Percentiles rank a stretch among this genome's conserved stretches.
Evolutionary conservation across 2,329 filamentous ascomycete species (phyloP).

Genomic region (Colletotrichum lini): DNA sequence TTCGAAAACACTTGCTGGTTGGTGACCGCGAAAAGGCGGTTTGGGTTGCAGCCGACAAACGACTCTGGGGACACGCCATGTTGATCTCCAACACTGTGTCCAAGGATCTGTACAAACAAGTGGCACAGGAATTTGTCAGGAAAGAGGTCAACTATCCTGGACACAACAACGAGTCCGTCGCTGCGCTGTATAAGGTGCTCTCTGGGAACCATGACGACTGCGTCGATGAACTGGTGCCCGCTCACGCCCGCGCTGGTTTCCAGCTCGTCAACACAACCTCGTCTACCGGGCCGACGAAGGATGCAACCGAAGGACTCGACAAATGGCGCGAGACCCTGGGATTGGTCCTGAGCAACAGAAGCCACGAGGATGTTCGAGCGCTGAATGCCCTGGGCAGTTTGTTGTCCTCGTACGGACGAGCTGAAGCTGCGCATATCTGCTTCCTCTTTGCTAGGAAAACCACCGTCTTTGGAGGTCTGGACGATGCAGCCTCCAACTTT

Average conservation of each 20-base stretch:
- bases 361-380: slow-evolving; percentile 81
- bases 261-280: slow-evolving; percentile 88
- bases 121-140: slow-evolving; percentile 94
- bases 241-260: slow-evolving; percentile 90
- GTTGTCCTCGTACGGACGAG: slow-evolving; percentile 86
- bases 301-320: slow-evolving; percentile 87
- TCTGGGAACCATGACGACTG: slow-evolving; percentile 96
- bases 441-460: slow-evolving; percentile 85
- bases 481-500: slow-evolving; percentile 84
- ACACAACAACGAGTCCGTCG: slow-evolving; percentile 87
- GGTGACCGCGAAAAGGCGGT: slow-evolving; percentile 93
- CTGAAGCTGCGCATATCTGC: slow-evolving; percentile 94
- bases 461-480: slow-evolving; percentile 83
- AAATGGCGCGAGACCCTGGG: slow-evolving; percentile 94
- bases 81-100: slow-evolving; percentile 86
- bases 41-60: slow-evolving; percentile 93
- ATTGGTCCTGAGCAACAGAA: slow-evolving; percentile 90
- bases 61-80: slow-evolving; percentile 97
- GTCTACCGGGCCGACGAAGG: slow-evolving; percentile 72
- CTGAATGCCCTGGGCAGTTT: slow-evolving; percentile 86
- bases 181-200: slow-evolving; percentile 92
- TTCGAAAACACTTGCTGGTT: slow-evolving; percentile 80
- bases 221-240: slow-evolving; percentile 94
- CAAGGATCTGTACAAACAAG: slow-evolving; percentile 89
- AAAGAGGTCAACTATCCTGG: slow-evolving; percentile 91